These are phyloP conservation scores for Pseudofabraea citricarpa DNA, from an alignment of 2,329 filamentous ascomycete genomes.

Conservation along the genomic window DNA sequence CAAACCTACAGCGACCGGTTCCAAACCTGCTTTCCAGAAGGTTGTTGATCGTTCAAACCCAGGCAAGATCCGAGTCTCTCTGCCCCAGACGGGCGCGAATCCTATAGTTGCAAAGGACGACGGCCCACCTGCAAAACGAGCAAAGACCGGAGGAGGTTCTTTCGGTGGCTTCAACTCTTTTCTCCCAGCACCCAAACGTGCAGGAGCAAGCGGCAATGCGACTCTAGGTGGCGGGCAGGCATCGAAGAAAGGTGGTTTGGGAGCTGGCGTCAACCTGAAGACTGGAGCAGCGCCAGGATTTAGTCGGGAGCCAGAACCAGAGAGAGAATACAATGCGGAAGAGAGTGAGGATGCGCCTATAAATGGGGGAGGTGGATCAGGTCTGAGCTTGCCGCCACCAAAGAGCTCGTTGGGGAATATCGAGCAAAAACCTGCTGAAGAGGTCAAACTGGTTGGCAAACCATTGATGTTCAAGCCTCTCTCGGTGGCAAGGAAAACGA, in stretches of 20 bases:
- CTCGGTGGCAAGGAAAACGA: conserved; percentile 72
- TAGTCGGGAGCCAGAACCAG: conserved; percentile 47
- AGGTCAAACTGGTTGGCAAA: conserved; percentile 69
- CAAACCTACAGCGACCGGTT: conserved; percentile 20
- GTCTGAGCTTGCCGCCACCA: conserved; percentile 36
- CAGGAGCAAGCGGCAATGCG: conserved; percentile 34
- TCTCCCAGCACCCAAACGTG: conserved; percentile 75
- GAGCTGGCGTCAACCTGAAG: conserved; percentile 66
- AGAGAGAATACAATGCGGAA: conserved; percentile 16
- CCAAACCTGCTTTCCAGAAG: conserved; percentile 67
- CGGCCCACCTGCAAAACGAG: conserved; percentile 66
- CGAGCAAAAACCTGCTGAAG: conserved; percentile 51
- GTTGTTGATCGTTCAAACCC: conserved; percentile 77
- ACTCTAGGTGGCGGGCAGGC: conserved; percentile 25
- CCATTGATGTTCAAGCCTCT: conserved; percentile 85
- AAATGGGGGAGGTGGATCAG: conserved; percentile 19
- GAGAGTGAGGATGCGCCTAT: conserved; percentile 18
- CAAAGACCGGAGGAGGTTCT: conserved; percentile 54
- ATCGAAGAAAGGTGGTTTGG: conserved; percentile 22
- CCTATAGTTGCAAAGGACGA: conserved; percentile 32
- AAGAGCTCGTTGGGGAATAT: conserved; percentile 47
- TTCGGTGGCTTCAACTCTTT: conserved; percentile 84
- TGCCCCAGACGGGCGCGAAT: conserved; percentile 49
- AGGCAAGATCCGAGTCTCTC: conserved; percentile 77
- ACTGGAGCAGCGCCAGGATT: conserved; percentile 83